Conservation (phyloP, 192 early-diverging fungal genomes). For the Hyaloraphidium curvatum region DNA sequence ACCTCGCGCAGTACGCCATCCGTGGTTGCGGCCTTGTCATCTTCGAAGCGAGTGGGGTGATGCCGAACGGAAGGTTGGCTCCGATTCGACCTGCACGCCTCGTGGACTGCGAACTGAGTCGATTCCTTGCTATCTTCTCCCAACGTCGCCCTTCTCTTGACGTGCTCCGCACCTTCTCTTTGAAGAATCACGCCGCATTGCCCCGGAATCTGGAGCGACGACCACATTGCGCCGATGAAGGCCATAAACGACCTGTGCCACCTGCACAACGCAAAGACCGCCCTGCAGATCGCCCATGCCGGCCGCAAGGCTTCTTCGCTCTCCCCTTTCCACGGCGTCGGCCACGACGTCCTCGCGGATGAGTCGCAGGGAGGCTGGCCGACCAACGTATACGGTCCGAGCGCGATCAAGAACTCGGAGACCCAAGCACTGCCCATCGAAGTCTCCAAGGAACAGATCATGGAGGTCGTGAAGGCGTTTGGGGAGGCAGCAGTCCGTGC, state of each 20-base stretch:
- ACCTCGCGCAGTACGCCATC: constrained; percentile 44
- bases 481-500: constrained; percentile 48
- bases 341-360: constrained; percentile 6
- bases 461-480: constrained; percentile 37
- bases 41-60: constrained; percentile 28
- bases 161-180: too few relatives aligned
- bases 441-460: constrained; percentile 47
- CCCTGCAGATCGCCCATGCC: constrained; percentile 64
- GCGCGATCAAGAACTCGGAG: constrained; percentile 23
- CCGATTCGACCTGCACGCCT: too few relatives aligned
- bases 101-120: too few relatives aligned
- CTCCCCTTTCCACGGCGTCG: background rate
- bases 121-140: too few relatives aligned
- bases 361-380: constrained; percentile 48
- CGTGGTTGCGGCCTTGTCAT: constrained; percentile 64
- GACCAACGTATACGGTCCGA: constrained; percentile 44
- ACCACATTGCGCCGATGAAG: constrained; percentile 39
- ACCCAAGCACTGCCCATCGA: constrained; percentile 25
- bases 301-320: constrained; percentile 44
- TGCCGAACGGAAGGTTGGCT: background rate
- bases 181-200: constrained; percentile 61
- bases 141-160: too few relatives aligned
- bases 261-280: constrained; percentile 6
- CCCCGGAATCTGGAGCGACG: constrained; percentile 65
- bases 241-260: constrained; percentile 34